These are phyloP conservation scores for Aureobasidium sp. DNA, from an alignment of 2,329 filamentous ascomycete species.

Conservation along the genomic window DNA sequence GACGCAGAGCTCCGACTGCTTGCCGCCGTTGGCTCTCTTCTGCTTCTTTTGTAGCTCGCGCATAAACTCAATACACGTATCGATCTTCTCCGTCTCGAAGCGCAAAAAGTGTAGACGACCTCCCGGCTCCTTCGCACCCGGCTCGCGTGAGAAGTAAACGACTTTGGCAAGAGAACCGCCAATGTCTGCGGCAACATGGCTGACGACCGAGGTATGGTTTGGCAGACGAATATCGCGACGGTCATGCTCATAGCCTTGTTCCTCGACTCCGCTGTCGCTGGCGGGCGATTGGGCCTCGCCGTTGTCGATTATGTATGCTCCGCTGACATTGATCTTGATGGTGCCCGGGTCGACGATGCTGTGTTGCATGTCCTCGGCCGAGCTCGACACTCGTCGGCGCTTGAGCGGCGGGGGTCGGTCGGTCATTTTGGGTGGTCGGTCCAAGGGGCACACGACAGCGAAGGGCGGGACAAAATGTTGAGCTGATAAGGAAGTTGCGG, in stretches of 20 bases:
- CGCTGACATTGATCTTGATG: slow-evolving; percentile 92
- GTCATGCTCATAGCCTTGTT: slow-evolving; percentile 59
- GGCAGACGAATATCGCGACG: slow-evolving; percentile 93
- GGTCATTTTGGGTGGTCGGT: not conserved
- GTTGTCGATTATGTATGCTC: slow-evolving; percentile 85
- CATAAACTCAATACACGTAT: slow-evolving; percentile 90
- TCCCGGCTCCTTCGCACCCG: slow-evolving; percentile 69
- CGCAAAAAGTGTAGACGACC: slow-evolving; percentile 91
- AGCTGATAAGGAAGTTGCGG: slow-evolving; percentile 8
- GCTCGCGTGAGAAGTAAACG: slow-evolving; percentile 90
- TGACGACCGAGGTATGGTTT: slow-evolving; percentile 90
- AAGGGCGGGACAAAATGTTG: not conserved
- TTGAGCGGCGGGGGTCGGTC: slow-evolving; percentile 20
- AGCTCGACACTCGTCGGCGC: slow-evolving; percentile 30
- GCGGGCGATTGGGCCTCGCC: slow-evolving; percentile 25
- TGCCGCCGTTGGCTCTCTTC: slow-evolving; percentile 23
- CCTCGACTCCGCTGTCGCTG: slow-evolving; percentile 31
- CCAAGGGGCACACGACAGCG: slow-evolving; percentile 3
- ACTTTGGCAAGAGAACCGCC: slow-evolving; percentile 93
- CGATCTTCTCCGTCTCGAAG: slow-evolving; percentile 92
- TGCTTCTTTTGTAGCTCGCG: slow-evolving; percentile 77
- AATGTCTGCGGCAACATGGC: slow-evolving; percentile 97
- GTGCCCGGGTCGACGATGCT: slow-evolving; percentile 56
- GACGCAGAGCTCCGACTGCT: slow-evolving; percentile 61
- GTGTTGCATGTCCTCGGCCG: slow-evolving; percentile 38